These are phyloP conservation scores for Alternaria atra DNA, from an alignment of 2,329 filamentous ascomycete genomes.

Conservation along the genomic window DNA sequence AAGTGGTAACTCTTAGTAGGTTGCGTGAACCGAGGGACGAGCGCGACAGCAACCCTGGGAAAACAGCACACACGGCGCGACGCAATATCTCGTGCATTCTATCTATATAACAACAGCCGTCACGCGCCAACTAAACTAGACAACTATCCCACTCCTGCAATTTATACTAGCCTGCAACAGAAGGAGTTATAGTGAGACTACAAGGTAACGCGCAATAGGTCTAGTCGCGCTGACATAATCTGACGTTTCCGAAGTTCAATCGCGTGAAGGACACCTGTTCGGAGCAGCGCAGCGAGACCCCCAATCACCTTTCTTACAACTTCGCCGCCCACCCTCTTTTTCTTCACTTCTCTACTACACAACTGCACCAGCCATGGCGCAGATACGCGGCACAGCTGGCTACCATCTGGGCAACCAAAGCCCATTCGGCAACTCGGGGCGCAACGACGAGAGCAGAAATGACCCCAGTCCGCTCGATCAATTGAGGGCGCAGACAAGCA, in stretches of 20 bases:
- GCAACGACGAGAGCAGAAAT: slow-evolving; percentile 65
- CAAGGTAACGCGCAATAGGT: slow-evolving; percentile 14
- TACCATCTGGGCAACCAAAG: slow-evolving; percentile 83
- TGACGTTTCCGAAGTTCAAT: slow-evolving; percentile 16
- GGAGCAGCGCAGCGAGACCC: slow-evolving; percentile 30
- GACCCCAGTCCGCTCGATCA: slow-evolving; percentile 84
- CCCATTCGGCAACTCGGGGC: slow-evolving; percentile 71
- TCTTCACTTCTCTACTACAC: slow-evolving; percentile 23
- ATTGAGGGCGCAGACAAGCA: slow-evolving; percentile 94
- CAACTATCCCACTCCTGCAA: slow-evolving; percentile 13
- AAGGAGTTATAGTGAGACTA: slow-evolving; percentile 12
- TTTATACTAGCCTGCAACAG: slow-evolving; percentile 14
- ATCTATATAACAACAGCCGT: background rate
- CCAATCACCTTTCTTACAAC: slow-evolving; percentile 35
- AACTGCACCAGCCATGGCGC: slow-evolving; percentile 58
- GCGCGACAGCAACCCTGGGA: background rate
- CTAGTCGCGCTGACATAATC: slow-evolving; percentile 30
- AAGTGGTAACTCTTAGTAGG: background rate
- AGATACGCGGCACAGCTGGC: slow-evolving; percentile 72
- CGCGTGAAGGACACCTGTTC: slow-evolving; percentile 31
- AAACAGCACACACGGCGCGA: background rate
- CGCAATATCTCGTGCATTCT: slow-evolving; percentile 6
- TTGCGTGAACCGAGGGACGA: slow-evolving; percentile 10
- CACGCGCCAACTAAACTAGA: slow-evolving; percentile 5
- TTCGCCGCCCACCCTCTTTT: slow-evolving; percentile 27